Percentiles rank a stretch among this genome's conserved stretches.
These are phyloP conservation scores for Apiotrichum akiyoshidainum DNA, from an alignment of 1,284 basidiomycete genomes.

Conservation along the genomic window DNA sequence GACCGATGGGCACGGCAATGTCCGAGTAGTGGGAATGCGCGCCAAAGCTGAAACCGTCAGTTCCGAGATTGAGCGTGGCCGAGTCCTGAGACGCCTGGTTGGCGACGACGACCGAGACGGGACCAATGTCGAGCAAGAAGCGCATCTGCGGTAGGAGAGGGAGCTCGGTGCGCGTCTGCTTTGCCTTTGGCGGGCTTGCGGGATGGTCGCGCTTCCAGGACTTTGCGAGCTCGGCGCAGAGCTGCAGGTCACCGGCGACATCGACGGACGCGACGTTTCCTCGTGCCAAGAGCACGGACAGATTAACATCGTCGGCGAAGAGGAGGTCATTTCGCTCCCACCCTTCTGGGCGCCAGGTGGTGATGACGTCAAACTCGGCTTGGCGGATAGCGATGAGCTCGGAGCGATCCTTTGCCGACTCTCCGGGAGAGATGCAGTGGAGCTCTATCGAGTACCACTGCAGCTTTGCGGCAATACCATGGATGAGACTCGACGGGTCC, in stretches of 20 bases:
- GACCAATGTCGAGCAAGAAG: slow-evolving; percentile 37
- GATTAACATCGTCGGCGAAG: slow-evolving; percentile 42
- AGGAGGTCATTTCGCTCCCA: slow-evolving; percentile 39
- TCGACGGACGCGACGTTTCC: slow-evolving; percentile 36
- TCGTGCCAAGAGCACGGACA: slow-evolving; percentile 32
- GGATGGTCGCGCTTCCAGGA: slow-evolving; percentile 21
- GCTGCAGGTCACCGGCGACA: slow-evolving; percentile 36
- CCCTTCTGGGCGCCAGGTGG: slow-evolving; percentile 39
- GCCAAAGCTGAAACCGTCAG: slow-evolving; percentile 31
- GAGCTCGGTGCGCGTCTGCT: not conserved
- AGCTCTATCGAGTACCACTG: slow-evolving; percentile 33
- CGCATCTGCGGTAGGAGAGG: slow-evolving; percentile 29
- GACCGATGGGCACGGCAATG: not conserved
- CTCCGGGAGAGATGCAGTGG: slow-evolving; percentile 36
- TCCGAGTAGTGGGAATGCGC: slow-evolving; percentile 6
- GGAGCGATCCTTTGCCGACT: slow-evolving; percentile 25
- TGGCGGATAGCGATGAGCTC: slow-evolving; percentile 36
- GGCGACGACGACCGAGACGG: slow-evolving; percentile 30
- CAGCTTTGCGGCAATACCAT: slow-evolving; percentile 32
- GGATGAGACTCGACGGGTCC: slow-evolving; percentile 28
- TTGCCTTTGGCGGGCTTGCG: slow-evolving; percentile 5
- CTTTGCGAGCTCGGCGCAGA: slow-evolving; percentile 31
- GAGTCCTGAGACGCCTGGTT: slow-evolving; percentile 31
- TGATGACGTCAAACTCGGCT: slow-evolving; percentile 37
- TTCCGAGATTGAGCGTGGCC: slow-evolving; percentile 33